Evolutionary conservation across 2,329 filamentous ascomycete genomes (phyloP), one percentile per base, ranked within the genome.

Genomic region (Davidsoniella neocaledoniae): DNA sequence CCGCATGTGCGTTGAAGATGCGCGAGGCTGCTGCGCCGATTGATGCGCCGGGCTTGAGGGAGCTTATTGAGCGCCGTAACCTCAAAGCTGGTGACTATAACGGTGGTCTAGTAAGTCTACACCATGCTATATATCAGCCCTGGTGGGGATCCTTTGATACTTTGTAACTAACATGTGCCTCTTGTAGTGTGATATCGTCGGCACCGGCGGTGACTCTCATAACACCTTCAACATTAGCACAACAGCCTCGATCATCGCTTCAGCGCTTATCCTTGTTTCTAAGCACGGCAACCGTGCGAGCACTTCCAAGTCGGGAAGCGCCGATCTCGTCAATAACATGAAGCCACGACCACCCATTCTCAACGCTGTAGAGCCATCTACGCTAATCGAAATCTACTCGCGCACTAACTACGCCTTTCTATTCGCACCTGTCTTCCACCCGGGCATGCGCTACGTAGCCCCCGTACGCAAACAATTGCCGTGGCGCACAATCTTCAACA

Each of bases 181-280:
- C 29, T 50, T 49, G 5, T 41, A 78, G 70, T 79, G 88, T 63
- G 91, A 98, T 64, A 96, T 98, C 62, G 91, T 98, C 52, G 91
- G 91, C 57, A 98, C 91, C 6, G 91, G 91, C 56, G 91, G 91
- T 60, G 91, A 98, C 68, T 82, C 83, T 17, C 88, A 96, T 72
- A 86, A 94, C 64, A 98, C 91, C 33, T 98, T 94, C 77, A 98
- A 98, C 65, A 90, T 98, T 62, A 91, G 83, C 58, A 98, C 91
- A 4, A 94, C 91, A 5, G 79, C 91, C 2, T 94, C 87, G 16
- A 95, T 98, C 60, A 71, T 98, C 45, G 86, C 86, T 43, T 93
- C 87, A 5, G 79, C 87, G 4, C 70, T 93, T 25, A 75, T 98
- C 36, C 73, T 93, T 58, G 74, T 94, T 51, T 86, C 84, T 56